Evolutionary conservation across 2,329 filamentous ascomycete genomes (phyloP).

Genomic region (Beauveria bassiana): DNA sequence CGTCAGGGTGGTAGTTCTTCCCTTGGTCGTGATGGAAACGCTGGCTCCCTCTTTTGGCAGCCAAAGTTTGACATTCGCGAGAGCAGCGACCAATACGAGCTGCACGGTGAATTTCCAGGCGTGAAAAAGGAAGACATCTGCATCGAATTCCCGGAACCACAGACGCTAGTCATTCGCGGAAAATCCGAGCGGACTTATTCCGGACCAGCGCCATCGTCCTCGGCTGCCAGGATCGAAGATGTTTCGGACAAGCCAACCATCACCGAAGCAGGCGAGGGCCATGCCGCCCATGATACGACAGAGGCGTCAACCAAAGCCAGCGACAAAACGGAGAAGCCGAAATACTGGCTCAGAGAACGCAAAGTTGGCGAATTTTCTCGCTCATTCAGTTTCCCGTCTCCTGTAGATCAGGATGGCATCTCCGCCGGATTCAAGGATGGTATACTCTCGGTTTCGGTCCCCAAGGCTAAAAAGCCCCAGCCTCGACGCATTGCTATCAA

Average conservation of each 20-base stretch:
- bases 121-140: slow-evolving; percentile 57
- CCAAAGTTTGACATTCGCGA: slow-evolving; percentile 65
- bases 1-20: slow-evolving; percentile 17
- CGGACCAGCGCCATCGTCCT: no score
- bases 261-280: slow-evolving; percentile 22
- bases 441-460: slow-evolving; percentile 48
- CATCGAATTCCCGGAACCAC: slow-evolving; percentile 61
- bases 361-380: slow-evolving; percentile 45
- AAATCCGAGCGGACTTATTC: slow-evolving; percentile 39
- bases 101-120: slow-evolving; percentile 64
- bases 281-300: not conserved
- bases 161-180: slow-evolving; percentile 57
- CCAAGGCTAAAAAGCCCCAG: slow-evolving; percentile 48
- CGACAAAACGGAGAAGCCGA: not conserved
- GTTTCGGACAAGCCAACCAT: slow-evolving; percentile 25
- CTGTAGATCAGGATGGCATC: slow-evolving; percentile 48
- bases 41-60: slow-evolving; percentile 35
- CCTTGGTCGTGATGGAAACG: slow-evolving; percentile 25
- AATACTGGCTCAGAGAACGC: slow-evolving; percentile 5
- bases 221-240: slow-evolving; percentile 35
- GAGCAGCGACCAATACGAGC: slow-evolving; percentile 53
- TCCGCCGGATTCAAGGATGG: slow-evolving; percentile 51
- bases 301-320: not conserved
- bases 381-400: slow-evolving; percentile 51
- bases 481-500: slow-evolving; percentile 39